Base-by-base conservation (phyloP, 345 rosid genomes). In the Eucalyptus virginea region DNA sequence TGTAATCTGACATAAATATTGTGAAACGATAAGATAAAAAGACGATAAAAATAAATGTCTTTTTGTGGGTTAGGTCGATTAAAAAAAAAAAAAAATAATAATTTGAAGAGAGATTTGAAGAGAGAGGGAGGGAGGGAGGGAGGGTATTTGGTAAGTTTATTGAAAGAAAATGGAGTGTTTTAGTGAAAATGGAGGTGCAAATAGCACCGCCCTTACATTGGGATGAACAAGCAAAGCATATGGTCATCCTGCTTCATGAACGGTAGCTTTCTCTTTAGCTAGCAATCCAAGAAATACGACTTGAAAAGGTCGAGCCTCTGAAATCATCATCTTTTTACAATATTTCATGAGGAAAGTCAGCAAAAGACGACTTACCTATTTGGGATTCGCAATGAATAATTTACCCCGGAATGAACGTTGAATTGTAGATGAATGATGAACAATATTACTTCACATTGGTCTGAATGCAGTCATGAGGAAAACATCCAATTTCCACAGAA, bases 371-470 rank as follows among this genome's bases (percentile, higher is more conserved):
- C 51, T 49, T 49, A 49, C 3, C 5, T 49, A 49, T 49, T 49
- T 49, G 1, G 3, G 17, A 49, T 14, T 49, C 6, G 3, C 51
- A 49, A 49, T 49, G 17, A 49, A 49, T 6, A 49, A 49, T 49
- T 14, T 49, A 49, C 3, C 17, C 1, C 0, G 0, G 6, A 49
- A 49, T 49, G 2, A 49, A 49, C 6, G 3, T 49, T 49, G 51
- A 49, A 14, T 49, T 49, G 3, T 0, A 49, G 51, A 49, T 49
- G 51, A 49, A 14, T 49, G 17, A 49, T 1, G 6, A 5, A 49
- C 16, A 49, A 49, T 49, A 49, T 49, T 49, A 49, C 6, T 49
- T 49, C 51, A 14, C 17, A 2, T 49, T 49, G 5, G 17, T 14
- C 6, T 49, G 6, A 14, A 14, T 49, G 51, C 2, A 49, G 51